These are phyloP conservation scores for Brassica napus DNA, from an alignment of 345 rosid genomes.

Conservation along the genomic window DNA sequence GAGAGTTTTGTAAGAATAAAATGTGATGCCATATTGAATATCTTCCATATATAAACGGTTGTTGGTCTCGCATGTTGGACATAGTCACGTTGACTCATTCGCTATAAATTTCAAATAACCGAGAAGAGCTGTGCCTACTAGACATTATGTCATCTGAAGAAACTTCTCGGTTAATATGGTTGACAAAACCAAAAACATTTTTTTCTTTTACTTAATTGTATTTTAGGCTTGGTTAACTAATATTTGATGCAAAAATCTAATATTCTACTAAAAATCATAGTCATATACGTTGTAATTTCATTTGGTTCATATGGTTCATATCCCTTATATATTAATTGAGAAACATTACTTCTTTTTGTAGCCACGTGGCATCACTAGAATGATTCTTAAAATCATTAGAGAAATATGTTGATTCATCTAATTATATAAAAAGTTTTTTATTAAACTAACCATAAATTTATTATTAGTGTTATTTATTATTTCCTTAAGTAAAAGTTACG, in stretches of 20 bases:
- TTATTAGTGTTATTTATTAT: too few relatives aligned
- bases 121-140: neutral
- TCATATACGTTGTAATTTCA: neutral
- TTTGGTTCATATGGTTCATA: neutral
- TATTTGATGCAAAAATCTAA: neutral
- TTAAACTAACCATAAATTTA: too few relatives aligned
- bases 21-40: neutral
- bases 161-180: conserved; percentile 2
- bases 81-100: conserved; percentile 30
- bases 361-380: too few relatives aligned
- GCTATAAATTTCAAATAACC: neutral
- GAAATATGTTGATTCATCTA: too few relatives aligned
- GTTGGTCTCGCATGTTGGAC: conserved; percentile 2
- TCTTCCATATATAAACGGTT: neutral
- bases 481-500: too few relatives aligned
- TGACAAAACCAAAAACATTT: neutral
- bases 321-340: too few relatives aligned
- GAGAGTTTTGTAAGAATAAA: neutral
- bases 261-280: neutral
- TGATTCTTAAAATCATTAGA: too few relatives aligned
- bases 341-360: too few relatives aligned
- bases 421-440: too few relatives aligned
- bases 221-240: neutral
- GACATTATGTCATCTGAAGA: neutral
- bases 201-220: neutral